phyloP scores from a whole-genome alignment of 139 green algal genomes.

The Chlorella sp. region DNA sequence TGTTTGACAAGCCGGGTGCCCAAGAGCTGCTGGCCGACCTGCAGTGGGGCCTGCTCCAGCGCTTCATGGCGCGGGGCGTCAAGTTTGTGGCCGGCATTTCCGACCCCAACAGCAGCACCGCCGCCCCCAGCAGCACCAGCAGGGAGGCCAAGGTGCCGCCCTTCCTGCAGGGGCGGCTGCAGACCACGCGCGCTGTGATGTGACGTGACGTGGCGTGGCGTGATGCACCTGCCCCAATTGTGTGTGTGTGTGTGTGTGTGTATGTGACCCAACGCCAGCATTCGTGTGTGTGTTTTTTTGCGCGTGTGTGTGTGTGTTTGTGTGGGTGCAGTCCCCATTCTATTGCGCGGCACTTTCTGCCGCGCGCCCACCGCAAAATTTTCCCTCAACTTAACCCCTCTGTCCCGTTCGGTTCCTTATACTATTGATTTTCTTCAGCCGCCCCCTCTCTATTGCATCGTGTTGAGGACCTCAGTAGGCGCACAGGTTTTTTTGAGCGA shows the following conservation, averaged over 20 bases:
- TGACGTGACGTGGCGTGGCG: background rate
- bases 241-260: background rate
- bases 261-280: too few relatives aligned
- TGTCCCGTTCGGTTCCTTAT: too few relatives aligned
- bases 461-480: too few relatives aligned
- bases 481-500: too few relatives aligned
- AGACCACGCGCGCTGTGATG: background rate
- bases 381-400: too few relatives aligned
- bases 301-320: background rate
- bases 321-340: too few relatives aligned
- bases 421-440: too few relatives aligned
- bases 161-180: background rate
- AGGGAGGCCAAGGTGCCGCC: background rate
- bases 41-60: slow-evolving; percentile 60
- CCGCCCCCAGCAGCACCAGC: background rate
- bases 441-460: too few relatives aligned
- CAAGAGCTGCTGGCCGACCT: slow-evolving; percentile 70
- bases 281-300: too few relatives aligned
- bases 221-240: background rate
- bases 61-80: slow-evolving; percentile 75
- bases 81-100: slow-evolving; percentile 69
- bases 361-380: too few relatives aligned
- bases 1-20: slow-evolving; percentile 65
- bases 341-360: too few relatives aligned
- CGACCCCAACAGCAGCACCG: slow-evolving; percentile 12